These are phyloP conservation scores for Biscogniauxia mediterranea DNA, from an alignment of 2,329 filamentous ascomycete genomes.

Conservation along the genomic window DNA sequence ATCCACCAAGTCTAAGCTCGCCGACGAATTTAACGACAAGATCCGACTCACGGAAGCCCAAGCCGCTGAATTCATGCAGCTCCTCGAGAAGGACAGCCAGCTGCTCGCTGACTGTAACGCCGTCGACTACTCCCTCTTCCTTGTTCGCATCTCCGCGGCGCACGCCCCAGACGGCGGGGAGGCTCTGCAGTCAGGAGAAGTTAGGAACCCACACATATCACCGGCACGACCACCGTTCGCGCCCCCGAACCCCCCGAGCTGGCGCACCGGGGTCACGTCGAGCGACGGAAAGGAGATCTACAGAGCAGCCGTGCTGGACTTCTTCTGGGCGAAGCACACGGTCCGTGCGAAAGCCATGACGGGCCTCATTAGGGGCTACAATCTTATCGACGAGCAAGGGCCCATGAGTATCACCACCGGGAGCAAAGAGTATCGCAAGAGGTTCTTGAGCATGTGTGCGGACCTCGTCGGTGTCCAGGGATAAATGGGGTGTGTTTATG, in stretches of 20 bases:
- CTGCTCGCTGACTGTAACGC: constrained; percentile 62
- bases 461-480: constrained; percentile 37
- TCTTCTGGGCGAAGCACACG: constrained; percentile 77
- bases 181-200: constrained; percentile 39
- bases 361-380: constrained; percentile 61
- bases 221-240: constrained; percentile 33
- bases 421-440: constrained; percentile 62
- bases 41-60: constrained; percentile 55
- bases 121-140: constrained; percentile 74
- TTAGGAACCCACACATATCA: constrained; percentile 17
- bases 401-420: constrained; percentile 75
- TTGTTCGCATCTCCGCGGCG: constrained; percentile 50
- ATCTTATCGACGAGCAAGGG: constrained; percentile 60
- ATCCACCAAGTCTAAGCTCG: constrained; percentile 62
- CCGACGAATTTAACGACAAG: constrained; percentile 67
- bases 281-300: constrained; percentile 66
- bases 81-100: constrained; percentile 60
- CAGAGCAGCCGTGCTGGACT: constrained; percentile 66
- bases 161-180: constrained; percentile 35
- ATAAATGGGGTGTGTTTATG: background rate
- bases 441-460: constrained; percentile 50
- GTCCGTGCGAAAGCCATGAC: constrained; percentile 65
- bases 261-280: constrained; percentile 62
- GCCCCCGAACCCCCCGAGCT: constrained; percentile 42
- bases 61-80: constrained; percentile 53